Evolutionary conservation across 2,329 filamentous ascomycete genomes (phyloP).

Genomic region (Fusarium coicis): DNA sequence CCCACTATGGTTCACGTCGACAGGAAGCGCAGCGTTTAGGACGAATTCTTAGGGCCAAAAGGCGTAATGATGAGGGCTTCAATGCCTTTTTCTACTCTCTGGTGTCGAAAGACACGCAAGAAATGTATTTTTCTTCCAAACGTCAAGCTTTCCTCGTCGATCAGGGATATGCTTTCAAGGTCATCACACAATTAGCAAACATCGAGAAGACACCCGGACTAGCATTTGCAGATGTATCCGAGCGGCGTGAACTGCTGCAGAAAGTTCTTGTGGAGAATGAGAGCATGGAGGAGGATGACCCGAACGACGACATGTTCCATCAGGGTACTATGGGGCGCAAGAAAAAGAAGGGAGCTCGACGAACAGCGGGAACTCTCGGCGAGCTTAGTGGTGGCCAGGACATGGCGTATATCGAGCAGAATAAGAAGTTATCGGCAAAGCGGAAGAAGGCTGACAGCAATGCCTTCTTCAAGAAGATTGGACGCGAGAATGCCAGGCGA

Average conservation of each 20-base stretch:
- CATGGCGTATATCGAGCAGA: conserved; percentile 95
- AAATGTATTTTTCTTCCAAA: conserved; percentile 98
- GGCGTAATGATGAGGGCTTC: conserved; percentile 96
- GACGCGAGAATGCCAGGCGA: conserved; percentile 53
- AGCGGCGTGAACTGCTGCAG: conserved; percentile 86
- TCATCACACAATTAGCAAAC: conserved; percentile 94
- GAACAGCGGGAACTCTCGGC: conserved; percentile 85
- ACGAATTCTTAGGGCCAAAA: conserved; percentile 92
- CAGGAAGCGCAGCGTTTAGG: conserved; percentile 96
- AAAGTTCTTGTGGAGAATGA: conserved; percentile 92
- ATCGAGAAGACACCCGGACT: conserved; percentile 86
- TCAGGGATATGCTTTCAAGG: conserved; percentile 98
- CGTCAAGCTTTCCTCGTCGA: conserved; percentile 97
- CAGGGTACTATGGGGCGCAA: conserved; percentile 59
- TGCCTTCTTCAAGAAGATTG: conserved; percentile 57
- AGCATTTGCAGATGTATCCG: conserved; percentile 80
- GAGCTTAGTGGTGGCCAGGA: conserved; percentile 92
- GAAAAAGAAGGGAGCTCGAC: conserved; percentile 70
- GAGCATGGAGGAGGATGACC: conserved; percentile 76
- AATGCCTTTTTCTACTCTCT: conserved; percentile 99
- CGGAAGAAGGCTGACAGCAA: conserved; percentile 55
- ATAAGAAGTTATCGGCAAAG: conserved; percentile 67
- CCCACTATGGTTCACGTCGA: conserved; percentile 95
- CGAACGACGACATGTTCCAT: conserved; percentile 58
- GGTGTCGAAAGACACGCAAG: conserved; percentile 95